Conservation (phyloP, 1,284 basidiomycete genomes). For the Heterobasidion occidentale region DNA sequence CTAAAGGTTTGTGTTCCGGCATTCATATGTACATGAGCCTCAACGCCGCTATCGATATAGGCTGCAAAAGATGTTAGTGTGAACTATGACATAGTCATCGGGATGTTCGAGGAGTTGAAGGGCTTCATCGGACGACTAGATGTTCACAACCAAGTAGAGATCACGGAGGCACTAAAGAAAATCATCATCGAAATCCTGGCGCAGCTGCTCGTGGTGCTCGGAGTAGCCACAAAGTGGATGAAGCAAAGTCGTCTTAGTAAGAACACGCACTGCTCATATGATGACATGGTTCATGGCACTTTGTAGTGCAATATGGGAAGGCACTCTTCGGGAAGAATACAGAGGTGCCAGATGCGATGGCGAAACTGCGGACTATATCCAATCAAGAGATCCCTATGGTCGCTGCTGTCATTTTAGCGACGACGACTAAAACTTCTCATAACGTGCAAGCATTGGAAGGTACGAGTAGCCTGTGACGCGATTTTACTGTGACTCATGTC, state of each 20-base stretch:
- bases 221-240: neutral
- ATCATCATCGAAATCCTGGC: neutral
- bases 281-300: too few relatives aligned
- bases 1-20: neutral
- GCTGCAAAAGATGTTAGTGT: neutral
- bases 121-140: neutral
- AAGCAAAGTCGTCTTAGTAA: neutral
- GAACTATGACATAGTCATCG: neutral
- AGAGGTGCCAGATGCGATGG: too few relatives aligned
- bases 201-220: neutral
- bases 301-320: too few relatives aligned
- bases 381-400: too few relatives aligned
- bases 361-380: too few relatives aligned
- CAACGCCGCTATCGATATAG: neutral
- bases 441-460: too few relatives aligned
- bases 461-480: too few relatives aligned
- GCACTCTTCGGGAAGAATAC: too few relatives aligned
- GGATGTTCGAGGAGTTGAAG: neutral
- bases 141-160: neutral
- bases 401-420: too few relatives aligned
- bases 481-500: too few relatives aligned
- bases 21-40: neutral
- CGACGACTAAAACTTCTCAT: too few relatives aligned
- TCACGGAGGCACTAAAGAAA: neutral
- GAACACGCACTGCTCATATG: neutral